Base-by-base conservation (phyloP, 2,329 filamentous ascomycete species). In the Didymella exigua region DNA sequence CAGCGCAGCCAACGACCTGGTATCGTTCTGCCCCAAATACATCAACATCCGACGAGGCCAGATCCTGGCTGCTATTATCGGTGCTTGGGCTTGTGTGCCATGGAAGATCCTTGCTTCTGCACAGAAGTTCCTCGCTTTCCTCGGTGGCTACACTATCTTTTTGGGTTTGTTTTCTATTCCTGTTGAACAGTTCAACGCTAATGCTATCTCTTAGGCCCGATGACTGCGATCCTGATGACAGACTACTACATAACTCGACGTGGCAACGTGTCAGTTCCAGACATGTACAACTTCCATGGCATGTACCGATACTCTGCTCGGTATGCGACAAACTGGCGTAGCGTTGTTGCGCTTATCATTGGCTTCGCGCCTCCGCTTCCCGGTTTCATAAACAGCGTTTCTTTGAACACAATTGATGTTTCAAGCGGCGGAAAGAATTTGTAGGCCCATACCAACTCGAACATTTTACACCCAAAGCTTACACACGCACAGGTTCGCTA, bases 31-130 rank as follows among this genome's bases (percentile, higher is more conserved):
- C 31, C 66, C 66, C 2, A 58, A 50, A 26, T 69, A 67, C 56
- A 62, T 69, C 55, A 65, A 69, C 54, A 67, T 69, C 42, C 60
- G 63, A 10, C 64, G 66, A 18, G 66, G 66, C 9, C 71, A 74
- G 26, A 54, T 75, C 10, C 62, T 76, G 18, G 70, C 71, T 24
- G 75, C 74, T 5, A 46, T 75, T 42, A 69, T 75, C 30, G 73
- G 74, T 23, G 65, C 66, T 44, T 75, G 73, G 72, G 70, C 63
- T n/a, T 74, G 72, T 46, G 73, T 75, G 3, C 73, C 72, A 2
- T 76, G 73, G 73, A 73, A 74, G 54, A 73, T 74, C 37, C 67
- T 75, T 8, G 67, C 66, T 4, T 72, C 67, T 1, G 69, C 71
- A 6, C 63, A 65, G 7, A 72, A 69, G 43, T 75, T 76, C 61